phyloP scores from a whole-genome alignment of 805 yeast species.

The Candida taoyuanica region DNA sequence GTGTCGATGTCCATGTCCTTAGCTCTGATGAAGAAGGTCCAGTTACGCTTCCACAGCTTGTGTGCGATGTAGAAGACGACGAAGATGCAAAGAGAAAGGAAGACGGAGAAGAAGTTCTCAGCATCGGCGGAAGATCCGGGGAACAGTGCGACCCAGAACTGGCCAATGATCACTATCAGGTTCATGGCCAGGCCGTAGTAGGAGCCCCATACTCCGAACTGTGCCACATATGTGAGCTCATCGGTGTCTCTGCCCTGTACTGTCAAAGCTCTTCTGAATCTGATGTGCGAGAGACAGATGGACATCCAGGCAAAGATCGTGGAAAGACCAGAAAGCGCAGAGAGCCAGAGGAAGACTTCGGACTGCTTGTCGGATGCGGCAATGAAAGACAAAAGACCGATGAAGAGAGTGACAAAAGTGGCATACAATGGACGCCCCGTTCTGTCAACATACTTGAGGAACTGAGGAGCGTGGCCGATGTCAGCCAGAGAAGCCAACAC shows the following conservation, averaged over 20 bases:
- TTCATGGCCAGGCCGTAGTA: conserved; percentile 55
- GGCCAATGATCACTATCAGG: conserved; percentile 60
- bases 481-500: conserved; percentile 58
- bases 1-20: conserved; percentile 31
- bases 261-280: conserved; percentile 60
- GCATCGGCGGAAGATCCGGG: conserved; percentile 58
- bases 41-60: conserved; percentile 47
- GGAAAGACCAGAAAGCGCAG: conserved; percentile 60
- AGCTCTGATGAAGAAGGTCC: conserved; percentile 38
- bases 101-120: conserved; percentile 55
- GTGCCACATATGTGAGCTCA: conserved; percentile 65
- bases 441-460: conserved; percentile 57
- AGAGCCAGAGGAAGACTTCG: conserved; percentile 58
- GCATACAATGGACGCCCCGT: conserved; percentile 65
- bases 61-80: conserved; percentile 52
- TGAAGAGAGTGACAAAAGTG: conserved; percentile 41
- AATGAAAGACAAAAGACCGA: conserved; percentile 57
- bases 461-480: conserved; percentile 57
- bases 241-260: conserved; percentile 58
- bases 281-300: conserved; percentile 53
- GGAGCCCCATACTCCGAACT: conserved; percentile 67
- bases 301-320: conserved; percentile 61
- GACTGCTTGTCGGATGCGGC: conserved; percentile 49
- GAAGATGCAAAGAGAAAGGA: conserved; percentile 61
- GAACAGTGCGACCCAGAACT: conserved; percentile 78